phyloP scores from a whole-genome alignment of 768 basidiomycete genomes.

The Mycena pura region DNA sequence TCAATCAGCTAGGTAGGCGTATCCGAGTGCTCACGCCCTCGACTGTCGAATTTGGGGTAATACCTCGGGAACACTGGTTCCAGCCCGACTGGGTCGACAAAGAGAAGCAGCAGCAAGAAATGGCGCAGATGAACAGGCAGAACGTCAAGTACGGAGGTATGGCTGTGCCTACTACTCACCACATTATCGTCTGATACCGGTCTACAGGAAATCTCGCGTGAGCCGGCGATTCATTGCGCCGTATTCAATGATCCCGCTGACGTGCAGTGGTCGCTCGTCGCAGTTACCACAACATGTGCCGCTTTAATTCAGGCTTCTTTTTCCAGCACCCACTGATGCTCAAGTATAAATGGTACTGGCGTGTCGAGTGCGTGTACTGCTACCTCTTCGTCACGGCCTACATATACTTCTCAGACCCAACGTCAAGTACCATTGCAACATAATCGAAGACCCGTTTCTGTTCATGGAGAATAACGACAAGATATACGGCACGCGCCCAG shows the following conservation, averaged over 20 bases:
- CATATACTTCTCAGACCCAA: conserved; percentile 44
- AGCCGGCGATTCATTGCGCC: not conserved
- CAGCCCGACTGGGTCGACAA: conserved; percentile 80
- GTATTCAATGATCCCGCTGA: conserved; percentile 3
- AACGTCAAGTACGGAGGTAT: conserved; percentile 58
- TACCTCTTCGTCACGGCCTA: not conserved
- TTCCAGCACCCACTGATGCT: conserved; percentile 38
- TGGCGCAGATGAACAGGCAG: conserved; percentile 56
- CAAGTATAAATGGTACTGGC: conserved; percentile 67
- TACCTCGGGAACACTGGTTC: conserved; percentile 67
- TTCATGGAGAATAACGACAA: conserved; percentile 61
- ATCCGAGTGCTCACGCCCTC: conserved; percentile 49
- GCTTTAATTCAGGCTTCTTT: conserved; percentile 70
- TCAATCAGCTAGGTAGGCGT: conserved; percentile 29
- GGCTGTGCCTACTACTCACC: not conserved
- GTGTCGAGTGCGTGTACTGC: conserved; percentile 56
- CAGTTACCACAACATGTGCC: conserved; percentile 76
- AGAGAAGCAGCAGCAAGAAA: conserved; percentile 55
- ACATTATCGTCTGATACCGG: not conserved
- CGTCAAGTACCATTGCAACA: conserved; percentile 50
- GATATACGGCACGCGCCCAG: conserved; percentile 47
- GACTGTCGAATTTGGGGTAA: conserved; percentile 57
- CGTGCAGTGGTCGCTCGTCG: too few species aligned
- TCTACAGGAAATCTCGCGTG: conserved; percentile 11
- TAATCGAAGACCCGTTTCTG: conserved; percentile 54